Percentiles rank a stretch among this genome's conserved stretches.
Evolutionary conservation across 2,329 filamentous ascomycete genomes (phyloP).

Genomic region (Immersiporthe knoxdaviesiana): DNA sequence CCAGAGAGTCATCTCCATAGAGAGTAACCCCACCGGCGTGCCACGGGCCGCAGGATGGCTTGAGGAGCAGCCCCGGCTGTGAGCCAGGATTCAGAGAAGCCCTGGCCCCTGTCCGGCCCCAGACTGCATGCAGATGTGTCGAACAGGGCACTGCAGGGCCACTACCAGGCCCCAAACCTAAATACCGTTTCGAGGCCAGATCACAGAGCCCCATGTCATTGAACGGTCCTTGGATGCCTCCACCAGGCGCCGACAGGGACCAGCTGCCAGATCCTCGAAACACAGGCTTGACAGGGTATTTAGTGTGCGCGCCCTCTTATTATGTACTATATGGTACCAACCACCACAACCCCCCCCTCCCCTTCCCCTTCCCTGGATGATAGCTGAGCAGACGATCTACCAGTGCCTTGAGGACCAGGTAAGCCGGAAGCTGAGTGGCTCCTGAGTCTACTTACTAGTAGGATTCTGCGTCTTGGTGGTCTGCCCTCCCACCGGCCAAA

Average conservation of each 20-base stretch:
- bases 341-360: neutral
- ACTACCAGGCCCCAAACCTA: constrained; percentile 12
- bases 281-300: constrained; percentile 17
- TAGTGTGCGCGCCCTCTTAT: too few relatives aligned
- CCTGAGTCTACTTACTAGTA: constrained; percentile 5
- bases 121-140: constrained; percentile 26
- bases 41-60: constrained; percentile 31
- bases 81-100: constrained; percentile 10
- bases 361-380: neutral
- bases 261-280: constrained; percentile 20
- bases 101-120: constrained; percentile 21
- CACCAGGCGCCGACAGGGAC: constrained; percentile 9
- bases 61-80: constrained; percentile 3
- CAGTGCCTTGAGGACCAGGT: neutral
- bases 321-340: neutral
- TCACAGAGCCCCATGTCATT: constrained; percentile 16
- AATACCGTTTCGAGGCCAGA: constrained; percentile 26
- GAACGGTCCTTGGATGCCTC: constrained; percentile 20
- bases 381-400: constrained; percentile 14
- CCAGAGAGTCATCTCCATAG: constrained; percentile 21
- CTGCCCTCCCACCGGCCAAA: constrained; percentile 7
- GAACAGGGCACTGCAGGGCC: constrained; percentile 14
- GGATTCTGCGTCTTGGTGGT: constrained; percentile 8
- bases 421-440: neutral
- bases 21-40: constrained; percentile 12